Percentiles rank a stretch among this genome's conserved stretches.
Evolutionary conservation across 1,139 yeast genomes (phyloP).

Genomic region (Diutina sp.): DNA sequence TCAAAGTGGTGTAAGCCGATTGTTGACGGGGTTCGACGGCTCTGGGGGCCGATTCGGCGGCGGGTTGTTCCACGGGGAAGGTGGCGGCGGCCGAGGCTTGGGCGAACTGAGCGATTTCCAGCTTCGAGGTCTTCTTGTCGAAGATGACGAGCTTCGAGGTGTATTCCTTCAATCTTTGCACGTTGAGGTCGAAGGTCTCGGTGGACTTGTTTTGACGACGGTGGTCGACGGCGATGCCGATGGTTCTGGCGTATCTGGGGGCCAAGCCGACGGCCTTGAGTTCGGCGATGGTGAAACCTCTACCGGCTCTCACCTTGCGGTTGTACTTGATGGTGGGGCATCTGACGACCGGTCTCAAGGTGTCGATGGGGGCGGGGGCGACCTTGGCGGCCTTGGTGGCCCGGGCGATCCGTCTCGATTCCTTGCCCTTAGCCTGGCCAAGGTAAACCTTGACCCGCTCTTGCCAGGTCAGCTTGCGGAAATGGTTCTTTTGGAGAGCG

Average conservation of each 20-base stretch:
- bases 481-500: constrained; percentile 94
- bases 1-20: constrained; percentile 91
- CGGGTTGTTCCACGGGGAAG: constrained; percentile 86
- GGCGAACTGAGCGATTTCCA: constrained; percentile 53
- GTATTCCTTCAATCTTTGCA: constrained; percentile 94
- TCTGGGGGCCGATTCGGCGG: constrained; percentile 68
- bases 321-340: constrained; percentile 98
- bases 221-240: constrained; percentile 99
- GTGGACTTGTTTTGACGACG: constrained; percentile 98
- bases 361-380: constrained; percentile 97
- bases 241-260: constrained; percentile 93
- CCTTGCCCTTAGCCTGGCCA: constrained; percentile 99
- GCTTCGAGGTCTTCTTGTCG: constrained; percentile 62
- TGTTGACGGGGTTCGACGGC: constrained; percentile 79
- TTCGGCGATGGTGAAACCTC: constrained; percentile 98
- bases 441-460: constrained; percentile 98
- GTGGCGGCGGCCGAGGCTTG: constrained; percentile 65
- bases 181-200: constrained; percentile 91
- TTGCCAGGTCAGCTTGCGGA: constrained; percentile 98
- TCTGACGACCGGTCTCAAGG: constrained; percentile 95
- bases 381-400: constrained; percentile 86
- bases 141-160: constrained; percentile 89
- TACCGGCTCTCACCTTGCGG: constrained; percentile 99
- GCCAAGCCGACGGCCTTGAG: constrained; percentile 95
- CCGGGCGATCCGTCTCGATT: constrained; percentile 91